A percentile compares a stretch with the other conserved stretches of the same genome.
Evolutionary conservation across 2,329 filamentous ascomycete genomes (phyloP).

Genomic region (Magnaporthiopsis incrustans): DNA sequence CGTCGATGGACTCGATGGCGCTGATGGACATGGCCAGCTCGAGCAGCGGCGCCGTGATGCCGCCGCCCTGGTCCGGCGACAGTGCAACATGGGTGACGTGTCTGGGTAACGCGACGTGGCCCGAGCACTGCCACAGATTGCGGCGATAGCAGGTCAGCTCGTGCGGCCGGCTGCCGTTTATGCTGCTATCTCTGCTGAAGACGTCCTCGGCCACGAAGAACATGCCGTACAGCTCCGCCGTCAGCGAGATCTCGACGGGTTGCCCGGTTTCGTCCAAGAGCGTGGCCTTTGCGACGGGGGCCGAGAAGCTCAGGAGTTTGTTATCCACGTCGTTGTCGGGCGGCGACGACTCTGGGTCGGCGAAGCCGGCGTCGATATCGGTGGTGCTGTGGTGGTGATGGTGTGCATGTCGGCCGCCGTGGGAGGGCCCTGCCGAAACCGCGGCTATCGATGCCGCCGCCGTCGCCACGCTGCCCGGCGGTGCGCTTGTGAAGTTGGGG

Average conservation of each 20-base stretch:
- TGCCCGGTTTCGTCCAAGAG: conserved; percentile 60
- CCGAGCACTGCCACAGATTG: conserved; percentile 92
- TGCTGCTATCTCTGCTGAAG: conserved; percentile 50
- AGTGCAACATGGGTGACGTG: conserved; percentile 59
- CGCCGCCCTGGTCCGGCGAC: conserved; percentile 55
- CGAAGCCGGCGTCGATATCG: conserved; percentile 59
- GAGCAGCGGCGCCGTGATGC: conserved; percentile 61
- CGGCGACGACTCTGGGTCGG: conserved; percentile 46
- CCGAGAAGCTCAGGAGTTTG: conserved; percentile 68
- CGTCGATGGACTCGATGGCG: conserved; percentile 85
- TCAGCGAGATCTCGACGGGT: conserved; percentile 56
- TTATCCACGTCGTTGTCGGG: conserved; percentile 47
- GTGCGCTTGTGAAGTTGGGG: conserved; percentile 34
- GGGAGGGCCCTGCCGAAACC: conserved; percentile 8
- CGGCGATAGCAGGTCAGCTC: conserved; percentile 93
- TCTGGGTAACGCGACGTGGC: conserved; percentile 71
- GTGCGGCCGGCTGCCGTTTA: conserved; percentile 43
- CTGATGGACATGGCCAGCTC: conserved; percentile 76
- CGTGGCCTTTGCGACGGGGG: conserved; percentile 50
- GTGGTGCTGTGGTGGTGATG: conserved; percentile 53
- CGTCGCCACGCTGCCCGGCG: conserved; percentile 11
- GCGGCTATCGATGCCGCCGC: conserved; percentile 19
- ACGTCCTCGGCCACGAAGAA: conserved; percentile 82
- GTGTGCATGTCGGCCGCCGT: conserved; percentile 15
- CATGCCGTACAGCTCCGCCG: conserved; percentile 77